These are phyloP conservation scores for Ophiostoma ips DNA, from an alignment of 2,329 filamentous ascomycete genomes.

Conservation along the genomic window DNA sequence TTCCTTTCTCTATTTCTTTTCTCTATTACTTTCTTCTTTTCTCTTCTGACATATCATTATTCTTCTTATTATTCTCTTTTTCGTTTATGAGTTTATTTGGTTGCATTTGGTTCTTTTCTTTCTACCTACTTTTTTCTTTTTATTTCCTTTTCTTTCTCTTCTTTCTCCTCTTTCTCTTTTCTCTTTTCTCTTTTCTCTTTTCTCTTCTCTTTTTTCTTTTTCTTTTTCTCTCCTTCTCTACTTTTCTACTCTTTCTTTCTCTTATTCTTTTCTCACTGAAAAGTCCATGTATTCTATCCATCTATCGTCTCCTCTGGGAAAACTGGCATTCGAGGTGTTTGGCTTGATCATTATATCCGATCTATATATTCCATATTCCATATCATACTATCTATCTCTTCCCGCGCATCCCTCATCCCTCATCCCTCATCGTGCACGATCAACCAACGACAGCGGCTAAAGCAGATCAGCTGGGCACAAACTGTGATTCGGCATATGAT, in stretches of 20 bases:
- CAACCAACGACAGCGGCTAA: too few species aligned
- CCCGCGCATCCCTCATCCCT: too few species aligned
- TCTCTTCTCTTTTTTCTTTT: neutral
- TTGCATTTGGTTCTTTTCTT: too few species aligned
- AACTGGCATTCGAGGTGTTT: slow-evolving; percentile 1
- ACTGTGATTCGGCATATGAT: too few species aligned
- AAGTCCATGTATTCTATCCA: neutral
- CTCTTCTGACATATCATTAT: neutral
- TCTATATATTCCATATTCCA: slow-evolving; percentile 14
- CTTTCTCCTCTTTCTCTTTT: too few species aligned
- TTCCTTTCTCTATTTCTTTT: neutral
- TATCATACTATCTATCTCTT: too few species aligned
- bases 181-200: neutral
- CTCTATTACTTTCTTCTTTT: neutral
- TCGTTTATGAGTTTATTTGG: too few species aligned
- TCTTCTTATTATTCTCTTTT: neutral
- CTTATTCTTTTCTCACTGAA: neutral
- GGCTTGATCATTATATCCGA: neutral
- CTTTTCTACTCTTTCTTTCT: neutral
- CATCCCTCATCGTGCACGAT: too few species aligned
- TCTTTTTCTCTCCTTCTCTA: neutral
- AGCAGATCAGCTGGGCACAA: too few species aligned
- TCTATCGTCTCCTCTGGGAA: slow-evolving; percentile 3
- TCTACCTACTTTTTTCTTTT: too few species aligned
- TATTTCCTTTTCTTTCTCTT: too few species aligned